A percentile compares a stretch with the other conserved stretches of the same genome.
Conservation (phyloP, 139 green algal genomes). For the Eudorina sp. region DNA sequence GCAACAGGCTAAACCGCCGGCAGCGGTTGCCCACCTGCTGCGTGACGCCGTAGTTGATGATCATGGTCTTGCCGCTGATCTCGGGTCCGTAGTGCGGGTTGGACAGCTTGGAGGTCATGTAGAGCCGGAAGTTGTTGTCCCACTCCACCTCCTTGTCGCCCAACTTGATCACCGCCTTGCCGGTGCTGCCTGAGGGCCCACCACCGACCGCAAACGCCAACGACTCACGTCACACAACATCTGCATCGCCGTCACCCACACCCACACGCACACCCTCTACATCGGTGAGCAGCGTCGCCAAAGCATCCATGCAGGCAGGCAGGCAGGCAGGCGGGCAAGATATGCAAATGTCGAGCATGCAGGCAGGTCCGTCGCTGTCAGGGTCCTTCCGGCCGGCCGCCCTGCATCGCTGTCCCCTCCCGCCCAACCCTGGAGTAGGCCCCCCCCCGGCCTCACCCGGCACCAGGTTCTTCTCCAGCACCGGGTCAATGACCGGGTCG, state of each 20-base stretch:
- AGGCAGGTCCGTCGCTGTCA: too few relatives aligned
- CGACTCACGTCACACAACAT: too few relatives aligned
- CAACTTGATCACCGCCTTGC: constrained; percentile 77
- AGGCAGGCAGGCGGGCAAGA: too few relatives aligned
- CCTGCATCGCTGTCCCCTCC: too few relatives aligned
- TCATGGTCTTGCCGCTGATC: constrained; percentile 83
- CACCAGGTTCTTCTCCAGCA: constrained; percentile 89
- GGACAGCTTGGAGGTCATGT: constrained; percentile 77
- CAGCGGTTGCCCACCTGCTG: constrained; percentile 47
- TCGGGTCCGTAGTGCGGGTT: constrained; percentile 93
- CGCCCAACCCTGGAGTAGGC: too few relatives aligned
- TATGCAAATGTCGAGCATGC: too few relatives aligned
- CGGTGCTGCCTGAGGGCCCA: constrained; percentile 52
- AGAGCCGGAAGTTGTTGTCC: constrained; percentile 87
- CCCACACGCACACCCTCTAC: too few relatives aligned
- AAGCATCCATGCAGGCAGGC: too few relatives aligned
- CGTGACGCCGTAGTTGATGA: constrained; percentile 91
- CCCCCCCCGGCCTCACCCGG: constrained; percentile 57
- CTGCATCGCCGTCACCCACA: too few relatives aligned
- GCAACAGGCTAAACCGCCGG: background rate
- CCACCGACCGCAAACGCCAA: too few relatives aligned
- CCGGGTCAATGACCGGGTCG: constrained; percentile 91
- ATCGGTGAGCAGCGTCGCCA: too few relatives aligned
- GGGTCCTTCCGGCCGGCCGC: too few relatives aligned
- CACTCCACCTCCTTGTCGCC: constrained; percentile 92